Base-by-base conservation (phyloP, 306 rosid genomes). In the Styphnolobium japonicum region DNA sequence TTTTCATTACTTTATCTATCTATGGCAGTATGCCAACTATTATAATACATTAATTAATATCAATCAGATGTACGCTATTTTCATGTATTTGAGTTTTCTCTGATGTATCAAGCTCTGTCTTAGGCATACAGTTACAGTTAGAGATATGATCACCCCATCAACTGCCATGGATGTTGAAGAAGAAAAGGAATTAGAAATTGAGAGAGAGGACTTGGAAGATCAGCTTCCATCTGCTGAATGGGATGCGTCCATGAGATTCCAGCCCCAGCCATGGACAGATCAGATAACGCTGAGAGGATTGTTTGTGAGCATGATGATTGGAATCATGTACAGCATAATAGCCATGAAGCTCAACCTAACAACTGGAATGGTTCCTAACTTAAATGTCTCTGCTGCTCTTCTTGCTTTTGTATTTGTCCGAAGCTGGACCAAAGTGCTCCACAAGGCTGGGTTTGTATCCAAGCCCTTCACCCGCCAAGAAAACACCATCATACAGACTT, bases 401-500 rank as follows among this genome's bases (percentile, higher is more conserved):
- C 91, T 94, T 10, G 97, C 94, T 4, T 94, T 91, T 31, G 82
- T 92, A 11, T 86, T 89, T 40, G 60, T 94, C 33, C 52, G 90
- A n/a, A 81, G 95, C 16, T 94, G 97, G 97, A 92, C 87, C 14
- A 88, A 88, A 67, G 75, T 88, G 7, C 86, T 94, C 0, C 53
- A 80, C 1, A 89, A 76, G 27, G 91, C 87, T 34, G 98, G 97
- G 4, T 86, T 73, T 81, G 83, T 85, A 2, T 49, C 95, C 4
- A 94, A 85, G 72, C 98, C 98, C 40, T 94, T 94, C 80, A 89
- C 92, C 49, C 89, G 92, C 39, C 98, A 91, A 73, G 98, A 94
- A 87, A 94, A 94, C 65, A 94, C 98, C 57, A 91, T 94, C 85
- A 92, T 94, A 25, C 98, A 94, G 16, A 94, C 98, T 16, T 91